Conservation (phyloP, 768 basidiomycete species). For the Suillus hirtellus region DNA sequence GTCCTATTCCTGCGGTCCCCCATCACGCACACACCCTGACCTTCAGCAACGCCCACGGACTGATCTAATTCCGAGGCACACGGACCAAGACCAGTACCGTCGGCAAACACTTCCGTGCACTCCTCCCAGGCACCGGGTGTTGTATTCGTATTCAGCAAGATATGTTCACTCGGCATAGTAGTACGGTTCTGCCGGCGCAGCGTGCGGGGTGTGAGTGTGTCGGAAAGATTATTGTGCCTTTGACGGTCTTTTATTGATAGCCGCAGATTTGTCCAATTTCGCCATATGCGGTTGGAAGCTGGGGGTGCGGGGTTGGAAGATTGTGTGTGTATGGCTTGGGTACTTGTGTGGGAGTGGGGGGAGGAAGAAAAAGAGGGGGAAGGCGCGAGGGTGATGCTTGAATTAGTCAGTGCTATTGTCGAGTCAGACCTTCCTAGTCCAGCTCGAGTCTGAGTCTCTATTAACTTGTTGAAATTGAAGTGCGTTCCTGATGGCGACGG, state of each 20-base stretch:
- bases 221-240: conserved; percentile 19
- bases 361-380: conserved; percentile 24
- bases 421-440: conserved; percentile 18
- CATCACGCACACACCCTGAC: neutral
- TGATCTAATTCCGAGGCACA: neutral
- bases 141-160: conserved; percentile 10
- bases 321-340: conserved; percentile 10
- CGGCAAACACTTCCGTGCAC: neutral
- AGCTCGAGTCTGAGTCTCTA: neutral
- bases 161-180: conserved; percentile 12
- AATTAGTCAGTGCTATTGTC: conserved; percentile 28
- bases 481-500: conserved; percentile 13
- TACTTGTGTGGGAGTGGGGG: conserved; percentile 20
- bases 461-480: neutral
- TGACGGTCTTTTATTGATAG: conserved; percentile 11
- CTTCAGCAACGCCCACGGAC: neutral
- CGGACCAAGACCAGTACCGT: neutral
- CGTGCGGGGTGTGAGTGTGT: conserved; percentile 13
- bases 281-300: conserved; percentile 18
- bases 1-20: neutral
- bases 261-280: conserved; percentile 11
- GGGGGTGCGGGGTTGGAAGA: conserved; percentile 9
- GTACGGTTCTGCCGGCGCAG: conserved; percentile 27
- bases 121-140: conserved; percentile 8
- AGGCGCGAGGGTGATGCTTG: conserved; percentile 28